A percentile compares a stretch with the other conserved stretches of the same genome.
Conservation (phyloP, 805 yeast species). For the Blastobotrys chiropterorum region DNA sequence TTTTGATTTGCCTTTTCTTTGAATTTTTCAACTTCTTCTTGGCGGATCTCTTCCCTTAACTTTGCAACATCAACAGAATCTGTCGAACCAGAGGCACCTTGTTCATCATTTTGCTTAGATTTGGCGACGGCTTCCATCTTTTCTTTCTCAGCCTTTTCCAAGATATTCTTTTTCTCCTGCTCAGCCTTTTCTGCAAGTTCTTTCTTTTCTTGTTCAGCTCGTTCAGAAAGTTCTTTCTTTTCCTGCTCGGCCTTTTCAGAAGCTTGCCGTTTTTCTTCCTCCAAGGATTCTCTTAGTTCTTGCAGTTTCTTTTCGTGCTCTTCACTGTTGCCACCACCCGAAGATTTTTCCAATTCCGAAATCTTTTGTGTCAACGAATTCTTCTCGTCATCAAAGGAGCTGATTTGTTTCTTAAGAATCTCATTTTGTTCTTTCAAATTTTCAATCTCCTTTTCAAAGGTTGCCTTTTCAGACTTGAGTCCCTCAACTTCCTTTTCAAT, state of each 20-base stretch:
- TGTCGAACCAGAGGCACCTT: background rate
- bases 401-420: slow-evolving; percentile 6
- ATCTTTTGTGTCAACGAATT: background rate
- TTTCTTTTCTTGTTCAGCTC: background rate
- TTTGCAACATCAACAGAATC: slow-evolving; percentile 3
- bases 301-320: slow-evolving; percentile 19
- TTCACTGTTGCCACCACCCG: slow-evolving; percentile 23
- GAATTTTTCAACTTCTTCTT: slow-evolving; percentile 6
- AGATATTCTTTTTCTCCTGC: slow-evolving; percentile 8
- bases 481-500: slow-evolving; percentile 9
- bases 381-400: slow-evolving; percentile 3
- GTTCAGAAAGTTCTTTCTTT: slow-evolving; percentile 7
- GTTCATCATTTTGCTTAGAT: background rate
- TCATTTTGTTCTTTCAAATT: slow-evolving; percentile 18
- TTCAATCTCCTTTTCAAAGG: slow-evolving; percentile 21
- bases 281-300: slow-evolving; percentile 13
- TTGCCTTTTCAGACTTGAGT: slow-evolving; percentile 23
- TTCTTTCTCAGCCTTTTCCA: slow-evolving; percentile 11
- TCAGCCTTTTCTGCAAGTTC: background rate
- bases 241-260: slow-evolving; percentile 11
- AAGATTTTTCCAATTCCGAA: slow-evolving; percentile 7
- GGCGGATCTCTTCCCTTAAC: slow-evolving; percentile 11
- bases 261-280: slow-evolving; percentile 5
- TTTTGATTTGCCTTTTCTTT: slow-evolving; percentile 8
- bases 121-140: background rate